Percentiles rank a stretch among this genome's conserved stretches.
Evolutionary conservation across 768 basidiomycete species (phyloP).

Genomic region (Pholiota microspora): DNA sequence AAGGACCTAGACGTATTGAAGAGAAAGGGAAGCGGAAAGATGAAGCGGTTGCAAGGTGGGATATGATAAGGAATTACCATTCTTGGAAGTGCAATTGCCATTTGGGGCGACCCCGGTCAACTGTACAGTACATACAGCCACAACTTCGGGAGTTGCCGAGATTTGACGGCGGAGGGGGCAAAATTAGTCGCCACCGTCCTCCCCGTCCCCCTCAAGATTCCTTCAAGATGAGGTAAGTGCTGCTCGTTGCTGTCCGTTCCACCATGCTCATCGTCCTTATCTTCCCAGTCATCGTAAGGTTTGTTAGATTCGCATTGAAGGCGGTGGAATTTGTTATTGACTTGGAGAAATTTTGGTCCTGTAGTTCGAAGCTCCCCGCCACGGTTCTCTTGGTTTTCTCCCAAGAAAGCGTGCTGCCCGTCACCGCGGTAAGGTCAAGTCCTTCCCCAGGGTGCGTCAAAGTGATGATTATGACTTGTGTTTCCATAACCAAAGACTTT

Average conservation of each 20-base stretch:
- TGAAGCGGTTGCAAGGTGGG: background rate
- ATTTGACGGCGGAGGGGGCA: constrained; percentile 15
- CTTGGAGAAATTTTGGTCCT: background rate
- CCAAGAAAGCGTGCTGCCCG: constrained; percentile 96
- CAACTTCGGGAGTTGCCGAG: constrained; percentile 35
- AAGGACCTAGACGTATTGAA: too few species aligned
- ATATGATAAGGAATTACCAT: constrained; percentile 6
- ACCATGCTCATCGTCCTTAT: constrained; percentile 11
- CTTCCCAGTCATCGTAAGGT: constrained; percentile 84
- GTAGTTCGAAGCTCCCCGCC: constrained; percentile 97
- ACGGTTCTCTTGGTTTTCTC: constrained; percentile 96
- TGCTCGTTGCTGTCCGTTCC: constrained; percentile 1
- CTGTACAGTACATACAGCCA: constrained; percentile 43
- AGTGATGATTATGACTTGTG: background rate
- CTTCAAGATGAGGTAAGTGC: constrained; percentile 64
- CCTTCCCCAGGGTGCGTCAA: constrained; percentile 88
- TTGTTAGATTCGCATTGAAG: constrained; percentile 18
- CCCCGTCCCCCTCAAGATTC: constrained; percentile 39
- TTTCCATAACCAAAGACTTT: constrained; percentile 7
- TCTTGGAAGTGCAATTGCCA: constrained; percentile 15
- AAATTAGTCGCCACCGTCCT: constrained; percentile 21
- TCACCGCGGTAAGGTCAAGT: constrained; percentile 98
- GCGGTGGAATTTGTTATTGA: constrained; percentile 9
- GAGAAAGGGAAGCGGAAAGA: background rate
- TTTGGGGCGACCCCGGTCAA: constrained; percentile 14